Conservation (phyloP, 192 early-diverging fungal genomes). For the Funneliformis mosseae region DNA sequence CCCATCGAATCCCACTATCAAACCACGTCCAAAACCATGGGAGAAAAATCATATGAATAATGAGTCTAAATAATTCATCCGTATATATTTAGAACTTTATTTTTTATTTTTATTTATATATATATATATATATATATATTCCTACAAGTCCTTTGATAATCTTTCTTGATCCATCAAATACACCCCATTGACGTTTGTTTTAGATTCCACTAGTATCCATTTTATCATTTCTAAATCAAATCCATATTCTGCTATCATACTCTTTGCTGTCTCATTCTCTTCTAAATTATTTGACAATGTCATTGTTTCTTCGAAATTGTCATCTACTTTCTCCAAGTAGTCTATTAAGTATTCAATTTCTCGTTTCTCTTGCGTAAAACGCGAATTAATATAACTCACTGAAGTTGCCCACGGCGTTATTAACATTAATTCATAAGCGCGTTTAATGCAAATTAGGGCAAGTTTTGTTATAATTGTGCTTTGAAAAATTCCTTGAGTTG, state of each 20-base stretch:
- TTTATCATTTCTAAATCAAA: not conserved
- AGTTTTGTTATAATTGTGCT: not conserved
- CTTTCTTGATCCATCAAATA: not conserved
- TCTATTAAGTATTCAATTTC: not conserved
- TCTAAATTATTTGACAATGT: not conserved
- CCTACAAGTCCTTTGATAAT: not conserved
- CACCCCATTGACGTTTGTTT: not conserved
- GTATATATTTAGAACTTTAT: too few species aligned
- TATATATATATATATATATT: too few species aligned
- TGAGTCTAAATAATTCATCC: not conserved
- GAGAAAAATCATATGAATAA: not conserved
- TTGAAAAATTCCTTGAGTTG: not conserved
- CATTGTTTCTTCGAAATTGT: not conserved
- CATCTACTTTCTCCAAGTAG: not conserved
- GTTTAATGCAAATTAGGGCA: not conserved
- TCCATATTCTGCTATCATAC: not conserved
- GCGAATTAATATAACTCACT: not conserved
- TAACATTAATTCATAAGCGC: not conserved
- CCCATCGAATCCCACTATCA: slow-evolving; percentile 37
- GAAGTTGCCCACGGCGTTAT: not conserved
- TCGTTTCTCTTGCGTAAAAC: not conserved
- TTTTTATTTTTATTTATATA: not conserved
- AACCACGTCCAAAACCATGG: slow-evolving; percentile 25
- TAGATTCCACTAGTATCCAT: slow-evolving; percentile 12
- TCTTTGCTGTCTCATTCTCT: not conserved